Evolutionary conservation across 2,329 filamentous ascomycete genomes (phyloP).

Genomic region (Bipolaris oryzae): DNA sequence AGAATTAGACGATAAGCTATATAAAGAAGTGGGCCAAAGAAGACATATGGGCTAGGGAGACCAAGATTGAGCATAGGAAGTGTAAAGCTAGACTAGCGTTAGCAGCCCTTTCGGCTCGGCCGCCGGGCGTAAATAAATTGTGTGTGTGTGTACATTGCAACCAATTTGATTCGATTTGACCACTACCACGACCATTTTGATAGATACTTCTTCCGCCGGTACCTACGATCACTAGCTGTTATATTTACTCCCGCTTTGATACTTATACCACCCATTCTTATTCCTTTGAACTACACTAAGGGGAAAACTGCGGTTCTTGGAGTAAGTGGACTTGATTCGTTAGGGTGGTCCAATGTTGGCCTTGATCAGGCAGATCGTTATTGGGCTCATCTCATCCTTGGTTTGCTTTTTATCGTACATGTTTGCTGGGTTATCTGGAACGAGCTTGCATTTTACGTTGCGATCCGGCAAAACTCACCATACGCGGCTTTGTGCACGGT

Average conservation of each 20-base stretch:
- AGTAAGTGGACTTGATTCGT: slow-evolving; percentile 19
- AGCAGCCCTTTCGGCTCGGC: too few species aligned
- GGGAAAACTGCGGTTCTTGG: slow-evolving; percentile 10
- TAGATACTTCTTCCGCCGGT: slow-evolving; percentile 22
- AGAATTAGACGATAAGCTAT: too few species aligned
- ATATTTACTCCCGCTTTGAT: slow-evolving; percentile 18
- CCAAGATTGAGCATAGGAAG: too few species aligned
- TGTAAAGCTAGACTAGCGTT: too few species aligned
- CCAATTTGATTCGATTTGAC: slow-evolving; percentile 21
- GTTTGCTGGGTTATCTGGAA: slow-evolving; percentile 21
- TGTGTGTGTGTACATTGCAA: slow-evolving; percentile 2
- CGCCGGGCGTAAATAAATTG: too few species aligned
- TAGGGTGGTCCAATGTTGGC: slow-evolving; percentile 24
- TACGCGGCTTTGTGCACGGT: slow-evolving; percentile 10
- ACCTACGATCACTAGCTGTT: slow-evolving; percentile 14
- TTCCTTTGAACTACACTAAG: slow-evolving; percentile 19
- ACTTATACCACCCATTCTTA: slow-evolving; percentile 17
- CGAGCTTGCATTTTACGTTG: slow-evolving; percentile 17
- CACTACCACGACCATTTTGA: slow-evolving; percentile 6
- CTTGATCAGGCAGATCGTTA: slow-evolving; percentile 18
- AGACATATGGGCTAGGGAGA: too few species aligned
- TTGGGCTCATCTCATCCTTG: slow-evolving; percentile 17
- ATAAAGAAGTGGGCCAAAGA: too few species aligned
- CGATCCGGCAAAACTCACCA: neutral
- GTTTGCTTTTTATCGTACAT: slow-evolving; percentile 11